A percentile compares a stretch with the other conserved stretches of the same genome.
phyloP scores from a whole-genome alignment of 352 stramenopile species.

The Pilasporangium apinafurcum region DNA sequence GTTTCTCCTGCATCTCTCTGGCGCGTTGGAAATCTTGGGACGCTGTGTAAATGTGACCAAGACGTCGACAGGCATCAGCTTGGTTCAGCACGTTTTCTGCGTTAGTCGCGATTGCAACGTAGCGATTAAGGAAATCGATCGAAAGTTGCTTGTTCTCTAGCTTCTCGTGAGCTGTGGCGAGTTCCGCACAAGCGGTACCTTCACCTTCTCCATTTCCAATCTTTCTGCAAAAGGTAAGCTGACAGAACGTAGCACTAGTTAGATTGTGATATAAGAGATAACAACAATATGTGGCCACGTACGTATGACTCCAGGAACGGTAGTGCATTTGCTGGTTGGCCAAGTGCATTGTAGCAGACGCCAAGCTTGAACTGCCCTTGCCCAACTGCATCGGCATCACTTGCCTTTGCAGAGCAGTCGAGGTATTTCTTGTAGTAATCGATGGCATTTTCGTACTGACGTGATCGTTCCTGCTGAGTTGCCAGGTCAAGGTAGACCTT shows the following conservation, averaged over 20 bases:
- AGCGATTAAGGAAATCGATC: conserved; percentile 87
- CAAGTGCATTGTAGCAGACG: conserved; percentile 62
- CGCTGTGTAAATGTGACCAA: conserved; percentile 82
- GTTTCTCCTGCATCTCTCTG: conserved; percentile 87
- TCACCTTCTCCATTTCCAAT: conserved; percentile 60
- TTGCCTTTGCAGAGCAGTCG: conserved; percentile 58
- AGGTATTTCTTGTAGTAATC: conserved; percentile 72
- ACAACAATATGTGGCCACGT: conserved; percentile 1
- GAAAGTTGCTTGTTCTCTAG: conserved; percentile 71
- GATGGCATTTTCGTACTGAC: conserved; percentile 40
- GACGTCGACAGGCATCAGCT: conserved; percentile 75
- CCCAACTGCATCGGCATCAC: conserved; percentile 45
- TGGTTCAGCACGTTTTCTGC: conserved; percentile 85
- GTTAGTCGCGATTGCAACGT: conserved; percentile 67
- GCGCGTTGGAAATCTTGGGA: conserved; percentile 75
- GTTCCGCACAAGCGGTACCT: conserved; percentile 79
- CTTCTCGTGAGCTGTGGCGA: conserved; percentile 85
- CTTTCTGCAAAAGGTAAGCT: conserved; percentile 54
- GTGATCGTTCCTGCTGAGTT: conserved; percentile 25
- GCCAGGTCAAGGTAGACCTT: conserved; percentile 76
- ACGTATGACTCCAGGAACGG: conserved; percentile 83
- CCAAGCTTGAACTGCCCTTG: conserved; percentile 76
- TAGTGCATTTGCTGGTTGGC: conserved; percentile 57
- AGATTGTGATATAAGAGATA: not conserved
- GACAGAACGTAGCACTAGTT: not conserved